Evolutionary conservation across 148 eudicot genomes (phyloP), one percentile per base, ranked within the genome.

Genomic region (Fallopia convolvulus): DNA sequence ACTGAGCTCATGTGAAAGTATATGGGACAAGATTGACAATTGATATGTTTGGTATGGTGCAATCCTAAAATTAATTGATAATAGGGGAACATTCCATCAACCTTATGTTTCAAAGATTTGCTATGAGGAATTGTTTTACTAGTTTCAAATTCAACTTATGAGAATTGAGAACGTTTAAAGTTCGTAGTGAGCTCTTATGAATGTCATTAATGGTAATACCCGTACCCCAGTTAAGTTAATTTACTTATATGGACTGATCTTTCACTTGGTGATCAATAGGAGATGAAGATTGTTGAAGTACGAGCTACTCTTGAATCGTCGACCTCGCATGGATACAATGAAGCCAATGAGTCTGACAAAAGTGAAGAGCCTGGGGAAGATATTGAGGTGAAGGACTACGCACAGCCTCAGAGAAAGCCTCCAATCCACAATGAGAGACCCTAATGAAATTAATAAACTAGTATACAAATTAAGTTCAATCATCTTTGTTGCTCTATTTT

Each of bases 361-460:
- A 17, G 9, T n/a, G 46, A 46, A 3, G 75, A 73, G 55, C 33
- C 53, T 3, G 55, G 55, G 39, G 75, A 73, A 46, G 75, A 73
- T 48, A 73, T 73, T 4, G 75, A 73, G 18, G 53, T 46, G 18
- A 73, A 73, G 55, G 75, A 73, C 55, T 73, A 73, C 55, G 75
- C 75, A 20, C 52, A 44, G 15, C 75, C 75, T 36, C 33, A n/a
- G 0, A 55, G 75, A 73, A 73, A 73, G 55, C 26, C 75, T 42
- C 75, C 75, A 17, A 73, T 73, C 18, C 75, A 73, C 75, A 73
- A 73, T 48, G 33, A 72, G 39, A 44, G 18, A 73, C 33, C 50
- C 32, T 73, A 73, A 44, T 8, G 8, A 9, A 21, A 70, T 8
- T 1, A 30, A 63, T 3, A 14, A 20, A 5, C 32, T 58, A 26